Evolutionary conservation across 495 filamentous ascomycete species (phyloP).

Genomic region (Cenococcum geophilum): DNA sequence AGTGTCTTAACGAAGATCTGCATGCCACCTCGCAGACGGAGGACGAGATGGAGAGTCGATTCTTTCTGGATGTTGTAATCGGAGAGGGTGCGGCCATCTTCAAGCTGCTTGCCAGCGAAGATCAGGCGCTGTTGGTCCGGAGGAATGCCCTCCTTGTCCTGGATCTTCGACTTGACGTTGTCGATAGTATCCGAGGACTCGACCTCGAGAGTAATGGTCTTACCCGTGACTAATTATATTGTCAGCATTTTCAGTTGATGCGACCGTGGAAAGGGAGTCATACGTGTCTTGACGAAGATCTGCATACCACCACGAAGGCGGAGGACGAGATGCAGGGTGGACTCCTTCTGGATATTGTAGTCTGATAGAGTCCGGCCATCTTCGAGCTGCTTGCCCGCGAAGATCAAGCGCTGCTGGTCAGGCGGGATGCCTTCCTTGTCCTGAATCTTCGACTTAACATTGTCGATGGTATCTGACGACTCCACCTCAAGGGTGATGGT

Average conservation of each 20-base stretch:
- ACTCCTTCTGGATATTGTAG: constrained; percentile 99
- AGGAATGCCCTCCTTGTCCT: constrained; percentile 73
- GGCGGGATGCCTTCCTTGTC: constrained; percentile 99
- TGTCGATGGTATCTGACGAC: constrained; percentile 96
- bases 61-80: constrained; percentile 74
- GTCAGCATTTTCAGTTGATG: constrained; percentile 4
- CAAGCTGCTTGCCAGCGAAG: constrained; percentile 67
- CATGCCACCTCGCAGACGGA: constrained; percentile 70
- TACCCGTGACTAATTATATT: constrained; percentile 71
- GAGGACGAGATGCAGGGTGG: constrained; percentile 89
- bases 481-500: constrained; percentile 99
- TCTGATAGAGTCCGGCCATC: constrained; percentile 94
- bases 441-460: constrained; percentile 98
- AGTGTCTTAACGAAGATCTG: constrained; percentile 70
- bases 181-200: constrained; percentile 95
- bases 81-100: constrained; percentile 64
- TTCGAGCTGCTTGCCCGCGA: constrained; percentile 96
- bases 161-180: constrained; percentile 81
- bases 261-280: constrained; percentile 38
- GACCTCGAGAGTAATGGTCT: constrained; percentile 97
- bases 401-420: constrained; percentile 97
- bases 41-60: constrained; percentile 62
- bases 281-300: constrained; percentile 64
- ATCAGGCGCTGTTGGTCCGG: constrained; percentile 72
- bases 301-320: constrained; percentile 99